Conservation (phyloP, 2,329 filamentous ascomycete genomes). For the Diaporthe amygdali region DNA sequence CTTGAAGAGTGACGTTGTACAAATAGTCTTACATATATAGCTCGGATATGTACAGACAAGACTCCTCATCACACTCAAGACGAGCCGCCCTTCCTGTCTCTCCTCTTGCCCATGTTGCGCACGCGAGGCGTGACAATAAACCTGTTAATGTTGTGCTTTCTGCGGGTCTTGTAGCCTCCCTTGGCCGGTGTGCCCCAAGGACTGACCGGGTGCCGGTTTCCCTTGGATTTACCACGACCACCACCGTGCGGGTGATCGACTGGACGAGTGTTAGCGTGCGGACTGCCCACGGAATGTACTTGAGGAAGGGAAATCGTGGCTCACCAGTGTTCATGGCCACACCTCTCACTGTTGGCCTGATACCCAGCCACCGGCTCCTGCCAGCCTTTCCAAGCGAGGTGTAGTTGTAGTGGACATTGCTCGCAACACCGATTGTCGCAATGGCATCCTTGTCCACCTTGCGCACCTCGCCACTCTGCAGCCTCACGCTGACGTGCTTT, state of each 20-base stretch:
- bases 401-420: constrained; percentile 92
- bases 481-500: constrained; percentile 80
- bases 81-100: constrained; percentile 60
- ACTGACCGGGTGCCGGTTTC: constrained; percentile 92
- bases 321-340: constrained; percentile 96
- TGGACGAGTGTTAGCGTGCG: constrained; percentile 35
- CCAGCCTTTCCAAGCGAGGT: constrained; percentile 93
- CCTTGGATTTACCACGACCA: constrained; percentile 99
- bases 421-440: constrained; percentile 91
- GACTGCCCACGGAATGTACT: neutral
- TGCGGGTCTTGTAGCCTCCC: constrained; percentile 89
- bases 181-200: constrained; percentile 94
- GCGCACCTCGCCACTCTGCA: constrained; percentile 93
- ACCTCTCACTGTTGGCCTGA: constrained; percentile 94
- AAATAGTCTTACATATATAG: constrained; percentile 3
- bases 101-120: constrained; percentile 91
- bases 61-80: neutral
- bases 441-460: constrained; percentile 91
- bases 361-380: constrained; percentile 90
- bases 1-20: neutral
- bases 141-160: constrained; percentile 88
- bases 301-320: constrained; percentile 32
- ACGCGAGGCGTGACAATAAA: constrained; percentile 84
- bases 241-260: constrained; percentile 98
- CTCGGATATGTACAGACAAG: constrained; percentile 34